These are phyloP conservation scores for Purpureocillium takamizusanense DNA, from an alignment of 2,329 filamentous ascomycete species.

Conservation along the genomic window DNA sequence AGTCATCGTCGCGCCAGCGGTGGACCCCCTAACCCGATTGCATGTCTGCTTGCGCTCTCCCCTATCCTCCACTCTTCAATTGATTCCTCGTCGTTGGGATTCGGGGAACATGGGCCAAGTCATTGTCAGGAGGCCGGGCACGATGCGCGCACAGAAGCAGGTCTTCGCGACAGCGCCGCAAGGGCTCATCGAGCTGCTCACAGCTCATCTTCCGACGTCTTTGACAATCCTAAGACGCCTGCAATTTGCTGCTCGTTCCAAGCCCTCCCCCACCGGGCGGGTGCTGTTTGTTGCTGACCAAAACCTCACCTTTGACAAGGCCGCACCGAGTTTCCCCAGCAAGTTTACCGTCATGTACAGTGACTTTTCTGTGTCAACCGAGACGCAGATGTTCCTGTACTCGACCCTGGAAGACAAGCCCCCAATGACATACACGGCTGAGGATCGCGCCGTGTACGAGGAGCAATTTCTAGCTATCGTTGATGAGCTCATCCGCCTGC, in stretches of 20 bases:
- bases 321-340: not conserved
- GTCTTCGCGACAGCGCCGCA: slow-evolving; percentile 20
- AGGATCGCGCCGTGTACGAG: slow-evolving; percentile 14
- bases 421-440: slow-evolving; percentile 1
- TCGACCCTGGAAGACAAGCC: slow-evolving; percentile 34
- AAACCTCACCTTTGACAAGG: no score
- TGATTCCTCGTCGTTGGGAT: no score
- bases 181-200: slow-evolving; percentile 37
- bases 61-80: no score
- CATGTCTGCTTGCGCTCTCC: no score
- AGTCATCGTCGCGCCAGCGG: no score
- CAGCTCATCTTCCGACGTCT: slow-evolving; percentile 44
- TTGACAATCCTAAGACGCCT: slow-evolving; percentile 54
- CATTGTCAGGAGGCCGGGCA: not conserved
- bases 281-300: slow-evolving; percentile 27
- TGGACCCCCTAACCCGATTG: no score
- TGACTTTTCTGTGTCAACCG: slow-evolving; percentile 49
- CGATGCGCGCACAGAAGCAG: slow-evolving; percentile 2
- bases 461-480: slow-evolving; percentile 23
- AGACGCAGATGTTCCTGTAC: slow-evolving; percentile 59
- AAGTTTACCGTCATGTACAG: slow-evolving; percentile 50
- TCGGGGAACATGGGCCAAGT: not conserved
- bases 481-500: slow-evolving; percentile 17
- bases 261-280: slow-evolving; percentile 16
- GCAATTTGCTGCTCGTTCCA: slow-evolving; percentile 40